These are phyloP conservation scores for Blastobotrys indianensis DNA, from an alignment of 1,139 yeast genomes.

Conservation along the genomic window DNA sequence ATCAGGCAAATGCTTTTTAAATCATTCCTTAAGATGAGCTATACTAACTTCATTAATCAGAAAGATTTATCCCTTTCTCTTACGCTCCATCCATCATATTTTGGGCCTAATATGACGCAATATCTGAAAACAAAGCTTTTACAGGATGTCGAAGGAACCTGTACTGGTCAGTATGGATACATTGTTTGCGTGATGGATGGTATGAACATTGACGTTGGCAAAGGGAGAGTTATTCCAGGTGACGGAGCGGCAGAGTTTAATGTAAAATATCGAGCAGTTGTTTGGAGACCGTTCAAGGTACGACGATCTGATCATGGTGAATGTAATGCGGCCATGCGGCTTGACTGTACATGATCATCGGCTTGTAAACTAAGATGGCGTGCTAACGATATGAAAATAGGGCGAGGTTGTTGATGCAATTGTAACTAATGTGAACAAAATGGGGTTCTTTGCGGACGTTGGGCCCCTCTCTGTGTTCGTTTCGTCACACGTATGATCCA, in stretches of 20 bases:
- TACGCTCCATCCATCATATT: slow-evolving; percentile 93
- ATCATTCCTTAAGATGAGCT: no score
- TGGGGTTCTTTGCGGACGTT: slow-evolving; percentile 97
- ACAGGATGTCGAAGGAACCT: slow-evolving; percentile 96
- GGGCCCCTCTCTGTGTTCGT: slow-evolving; percentile 96
- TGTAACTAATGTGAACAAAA: slow-evolving; percentile 87
- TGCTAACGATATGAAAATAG: slow-evolving; percentile 5
- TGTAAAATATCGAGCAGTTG: slow-evolving; percentile 93
- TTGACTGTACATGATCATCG: no score
- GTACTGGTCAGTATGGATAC: slow-evolving; percentile 98
- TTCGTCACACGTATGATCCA: slow-evolving; percentile 57
- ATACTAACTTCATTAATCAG: slow-evolving; percentile 6
- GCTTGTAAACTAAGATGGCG: no score
- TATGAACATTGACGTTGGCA: slow-evolving; percentile 90
- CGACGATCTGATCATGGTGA: slow-evolving; percentile 14
- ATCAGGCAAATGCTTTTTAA: no score
- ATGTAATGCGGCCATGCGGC: no score
- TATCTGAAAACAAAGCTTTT: slow-evolving; percentile 81
- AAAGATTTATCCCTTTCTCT: slow-evolving; percentile 88
- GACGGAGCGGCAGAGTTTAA: slow-evolving; percentile 94
- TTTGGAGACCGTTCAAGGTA: slow-evolving; percentile 89
- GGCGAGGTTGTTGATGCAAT: slow-evolving; percentile 98
- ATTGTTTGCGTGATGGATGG: slow-evolving; percentile 94
- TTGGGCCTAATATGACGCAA: slow-evolving; percentile 97
- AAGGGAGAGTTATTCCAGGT: slow-evolving; percentile 86